phyloP scores from a whole-genome alignment of 2,329 filamentous ascomycete species.

The Thielaviopsis populi region DNA sequence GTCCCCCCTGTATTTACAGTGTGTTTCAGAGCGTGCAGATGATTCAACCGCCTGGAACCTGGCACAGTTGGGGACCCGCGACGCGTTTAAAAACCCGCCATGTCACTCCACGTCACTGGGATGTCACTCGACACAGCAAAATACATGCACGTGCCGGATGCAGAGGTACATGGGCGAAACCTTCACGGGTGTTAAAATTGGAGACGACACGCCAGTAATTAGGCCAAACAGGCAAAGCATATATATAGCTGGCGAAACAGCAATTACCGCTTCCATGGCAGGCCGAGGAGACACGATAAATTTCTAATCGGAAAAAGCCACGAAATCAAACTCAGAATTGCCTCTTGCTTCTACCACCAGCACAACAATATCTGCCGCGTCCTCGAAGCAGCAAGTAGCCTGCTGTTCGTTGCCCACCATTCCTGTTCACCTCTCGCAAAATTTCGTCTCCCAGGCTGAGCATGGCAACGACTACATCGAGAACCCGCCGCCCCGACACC shows the following conservation, averaged over 20 bases:
- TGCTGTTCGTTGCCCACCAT: neutral
- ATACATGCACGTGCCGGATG: neutral
- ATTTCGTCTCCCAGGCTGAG: neutral
- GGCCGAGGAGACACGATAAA: neutral
- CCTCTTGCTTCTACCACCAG: neutral
- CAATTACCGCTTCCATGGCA: neutral
- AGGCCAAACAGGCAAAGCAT: neutral
- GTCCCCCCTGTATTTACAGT: neutral
- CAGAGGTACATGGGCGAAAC: neutral
- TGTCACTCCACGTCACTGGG: neutral
- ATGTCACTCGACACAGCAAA: neutral
- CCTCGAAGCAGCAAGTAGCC: neutral
- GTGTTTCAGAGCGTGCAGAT: neutral
- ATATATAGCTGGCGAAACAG: neutral
- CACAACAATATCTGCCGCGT: neutral
- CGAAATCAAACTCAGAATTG: neutral
- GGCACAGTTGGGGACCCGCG: neutral
- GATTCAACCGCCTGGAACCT: neutral
- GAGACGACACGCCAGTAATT: neutral
- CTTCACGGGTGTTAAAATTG: neutral
- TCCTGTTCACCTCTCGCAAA: neutral
- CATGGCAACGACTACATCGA: constrained; percentile 12
- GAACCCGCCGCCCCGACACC: constrained; percentile 4
- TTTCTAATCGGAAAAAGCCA: neutral
- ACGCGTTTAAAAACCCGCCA: neutral